Base-by-base conservation (phyloP, 108 stramenopile species). In the Poteriospumella lacustris region DNA sequence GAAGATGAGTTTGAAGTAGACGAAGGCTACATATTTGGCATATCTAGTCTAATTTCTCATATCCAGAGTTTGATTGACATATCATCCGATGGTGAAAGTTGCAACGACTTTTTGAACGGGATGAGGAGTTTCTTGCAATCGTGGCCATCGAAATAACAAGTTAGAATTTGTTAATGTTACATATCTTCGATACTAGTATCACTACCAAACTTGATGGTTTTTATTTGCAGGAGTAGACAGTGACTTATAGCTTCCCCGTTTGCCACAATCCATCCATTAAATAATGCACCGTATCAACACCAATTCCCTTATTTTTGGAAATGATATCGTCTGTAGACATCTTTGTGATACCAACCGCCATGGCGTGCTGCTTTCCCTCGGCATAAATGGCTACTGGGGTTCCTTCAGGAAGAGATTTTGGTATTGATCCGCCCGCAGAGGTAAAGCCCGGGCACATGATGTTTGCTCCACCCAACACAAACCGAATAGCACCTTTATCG, bases 371-470 rank as follows among this genome's bases (percentile, higher is more conserved):
- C 47, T 52, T 52, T 15, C 95, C 95, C 79, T 96, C 94, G 1
- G 95, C 97, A 83, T 85, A 87, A 39, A 98, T 89, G 0, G 95
- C 92, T 67, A 95, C 87, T 1, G 88, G 87, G 77, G 40, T 5
- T 2, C n/a, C 58, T 91, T 90, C 69, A 89, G 87, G 36, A 83
- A 78, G 43, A 92, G 75, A 28, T 94, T 82, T 78, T 5, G 89
- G 89, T 89, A 96, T 90, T 43, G 85, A 79, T 12, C 90, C 90
- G 15, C 91, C 92, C n/a, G 81, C 81, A 76, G 90, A 91, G 15
- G 95, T 95, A 75, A 98, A 79, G 56, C 97, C 97, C 19, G 95
- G 95, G 81, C 95, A 95, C 97, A 96, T 98, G 47, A 96, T 86
- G 82, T 96, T 92, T 12, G 97, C 95, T n/a, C 97, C 97, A 5